phyloP scores from a whole-genome alignment of 140 eudicot species.

The Anethum foeniculum region DNA sequence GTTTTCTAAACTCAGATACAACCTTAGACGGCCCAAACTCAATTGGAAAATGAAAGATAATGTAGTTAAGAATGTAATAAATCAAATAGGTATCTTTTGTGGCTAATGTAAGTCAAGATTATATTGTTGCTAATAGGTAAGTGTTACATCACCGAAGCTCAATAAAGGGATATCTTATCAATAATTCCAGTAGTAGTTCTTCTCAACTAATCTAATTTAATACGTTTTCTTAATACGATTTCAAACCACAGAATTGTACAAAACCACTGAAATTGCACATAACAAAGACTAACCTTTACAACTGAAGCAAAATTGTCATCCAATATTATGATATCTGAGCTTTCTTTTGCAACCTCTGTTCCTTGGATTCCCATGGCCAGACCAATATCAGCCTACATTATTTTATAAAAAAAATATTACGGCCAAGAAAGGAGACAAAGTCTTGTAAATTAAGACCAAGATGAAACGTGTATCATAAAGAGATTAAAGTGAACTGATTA shows the following conservation, averaged over 20 bases:
- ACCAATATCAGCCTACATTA: slow-evolving; percentile 45
- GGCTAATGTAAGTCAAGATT: not conserved
- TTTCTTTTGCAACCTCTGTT: slow-evolving; percentile 52
- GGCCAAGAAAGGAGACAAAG: not conserved
- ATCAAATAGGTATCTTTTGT: not conserved
- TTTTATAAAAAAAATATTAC: not conserved
- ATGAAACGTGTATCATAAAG: not conserved
- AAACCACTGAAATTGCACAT: not conserved
- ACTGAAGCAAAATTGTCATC: slow-evolving; percentile 49
- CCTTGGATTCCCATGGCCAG: slow-evolving; percentile 52
- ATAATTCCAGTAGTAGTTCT: not conserved
- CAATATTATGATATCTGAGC: slow-evolving; percentile 41
- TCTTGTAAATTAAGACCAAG: not conserved
- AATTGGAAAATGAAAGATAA: not conserved
- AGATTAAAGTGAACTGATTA: not conserved
- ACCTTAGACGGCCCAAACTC: not conserved
- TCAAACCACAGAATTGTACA: not conserved
- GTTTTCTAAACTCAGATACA: not conserved
- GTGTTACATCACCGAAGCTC: not conserved
- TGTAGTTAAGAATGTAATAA: not conserved
- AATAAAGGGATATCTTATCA: not conserved
- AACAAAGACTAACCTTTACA: slow-evolving; percentile 43
- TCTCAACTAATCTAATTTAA: not conserved
- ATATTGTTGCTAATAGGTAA: not conserved
- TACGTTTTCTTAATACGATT: not conserved